Base-by-base conservation (phyloP, 2,329 filamentous ascomycete species). In the Epichloe elymi region DNA sequence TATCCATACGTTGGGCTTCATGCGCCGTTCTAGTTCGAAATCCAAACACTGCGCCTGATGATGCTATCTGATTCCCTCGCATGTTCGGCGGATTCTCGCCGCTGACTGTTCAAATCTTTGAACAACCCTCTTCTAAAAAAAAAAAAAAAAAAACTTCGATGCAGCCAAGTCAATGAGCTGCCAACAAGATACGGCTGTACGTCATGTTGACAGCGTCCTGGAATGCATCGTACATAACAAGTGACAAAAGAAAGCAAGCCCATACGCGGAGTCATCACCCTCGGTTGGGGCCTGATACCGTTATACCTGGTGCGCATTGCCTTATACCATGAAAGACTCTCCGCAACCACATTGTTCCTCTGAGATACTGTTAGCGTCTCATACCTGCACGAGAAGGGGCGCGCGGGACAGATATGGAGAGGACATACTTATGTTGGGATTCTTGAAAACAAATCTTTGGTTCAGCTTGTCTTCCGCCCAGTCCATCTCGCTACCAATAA, bases 401-500 rank as follows among this genome's bases (percentile, higher is more conserved):
- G 2, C 26, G 17, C 2, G 30, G 4, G 2, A 8, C 7, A 3
- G 14, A 7, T 2, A 23, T 8, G 3, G 11, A 14, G 4, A 48
- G 23, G n/a, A 83, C 90, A 80, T 73, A 95, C 90, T 98, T 65
- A 97, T 97, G 63, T 98, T 98, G 2, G 93, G 93, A 66, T 98
- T 98, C 65, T 81, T 84, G 71, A 98, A 98, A 48, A 95, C 83
- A 67, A 98, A 98, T 57, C 87, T 78, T 68, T 90, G 80, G 66
- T 85, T 95, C 57, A 98, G 71, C 72, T 95, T 95, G 61, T 97
- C 93, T 70, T 97, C 90, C 11, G 91, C 77, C 90, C 91, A 98
- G 64, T 98, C 93, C 93, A 98, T 98, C 71, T 97, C 91, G 63
- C 86, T 95, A 5, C 93, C 93, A 60, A 98, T 96, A 50, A 98